phyloP scores from a whole-genome alignment of 2,329 filamentous ascomycete species.

The Alternaria burnsii region DNA sequence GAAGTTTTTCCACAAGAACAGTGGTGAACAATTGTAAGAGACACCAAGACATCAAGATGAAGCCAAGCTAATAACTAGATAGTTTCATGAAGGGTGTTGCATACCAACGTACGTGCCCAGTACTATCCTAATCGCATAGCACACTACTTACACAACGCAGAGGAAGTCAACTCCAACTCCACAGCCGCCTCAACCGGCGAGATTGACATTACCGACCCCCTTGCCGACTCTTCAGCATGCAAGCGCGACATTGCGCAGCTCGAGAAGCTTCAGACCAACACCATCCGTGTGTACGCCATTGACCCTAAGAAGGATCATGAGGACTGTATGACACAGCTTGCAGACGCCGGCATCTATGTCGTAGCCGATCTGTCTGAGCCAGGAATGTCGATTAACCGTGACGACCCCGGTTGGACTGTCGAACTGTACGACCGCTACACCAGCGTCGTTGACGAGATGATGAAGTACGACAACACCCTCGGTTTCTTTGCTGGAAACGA shows the following conservation, averaged over 20 bases:
- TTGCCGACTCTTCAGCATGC: conserved; percentile 76
- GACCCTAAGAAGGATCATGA: conserved; percentile 81
- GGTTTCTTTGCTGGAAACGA: conserved; percentile 99
- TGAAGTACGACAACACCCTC: conserved; percentile 86
- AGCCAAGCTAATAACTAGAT: conserved; percentile 25
- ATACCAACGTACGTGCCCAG: conserved; percentile 71
- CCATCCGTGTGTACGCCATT: conserved; percentile 91
- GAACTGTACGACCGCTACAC: conserved; percentile 83
- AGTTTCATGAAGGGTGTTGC: conserved; percentile 91
- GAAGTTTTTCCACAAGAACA: conserved; percentile 90
- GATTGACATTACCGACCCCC: conserved; percentile 78
- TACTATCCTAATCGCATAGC: neutral
- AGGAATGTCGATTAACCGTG: conserved; percentile 81
- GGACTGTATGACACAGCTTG: conserved; percentile 83
- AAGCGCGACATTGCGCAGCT: conserved; percentile 86
- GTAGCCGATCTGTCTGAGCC: conserved; percentile 91
- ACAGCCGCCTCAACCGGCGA: conserved; percentile 60
- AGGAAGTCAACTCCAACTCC: conserved; percentile 67
- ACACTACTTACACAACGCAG: conserved; percentile 30
- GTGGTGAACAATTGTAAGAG: conserved; percentile 71
- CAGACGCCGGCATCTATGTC: conserved; percentile 91
- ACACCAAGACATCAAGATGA: neutral
- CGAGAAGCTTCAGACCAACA: conserved; percentile 79
- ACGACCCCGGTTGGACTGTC: conserved; percentile 79
- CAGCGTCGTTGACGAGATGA: conserved; percentile 80